Percentiles rank a stretch among this genome's conserved stretches.
These are phyloP conservation scores for Micromonas pusilla DNA, from an alignment of 139 green algal species.

Conservation along the genomic window DNA sequence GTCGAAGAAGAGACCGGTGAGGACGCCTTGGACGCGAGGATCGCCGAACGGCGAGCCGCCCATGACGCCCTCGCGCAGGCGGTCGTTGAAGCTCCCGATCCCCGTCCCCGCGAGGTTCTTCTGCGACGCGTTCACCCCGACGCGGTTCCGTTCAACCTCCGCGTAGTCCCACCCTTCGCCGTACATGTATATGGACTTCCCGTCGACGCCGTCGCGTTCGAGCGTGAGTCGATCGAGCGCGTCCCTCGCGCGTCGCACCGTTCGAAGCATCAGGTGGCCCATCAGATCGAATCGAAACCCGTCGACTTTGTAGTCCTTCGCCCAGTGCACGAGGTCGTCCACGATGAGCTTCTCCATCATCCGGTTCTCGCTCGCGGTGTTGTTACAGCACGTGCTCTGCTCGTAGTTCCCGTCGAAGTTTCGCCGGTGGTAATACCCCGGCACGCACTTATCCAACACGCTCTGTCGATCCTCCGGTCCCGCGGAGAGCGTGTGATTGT, in stretches of 20 bases:
- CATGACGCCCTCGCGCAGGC: constrained; percentile 67
- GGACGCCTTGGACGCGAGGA: constrained; percentile 57
- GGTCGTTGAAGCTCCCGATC: constrained; percentile 82
- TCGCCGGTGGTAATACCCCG: constrained; percentile 80
- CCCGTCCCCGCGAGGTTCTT: constrained; percentile 65
- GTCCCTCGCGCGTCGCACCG: constrained; percentile 52
- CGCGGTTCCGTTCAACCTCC: constrained; percentile 66
- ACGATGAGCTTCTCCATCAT: constrained; percentile 79
- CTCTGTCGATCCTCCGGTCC: constrained; percentile 29
- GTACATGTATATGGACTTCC: constrained; percentile 71
- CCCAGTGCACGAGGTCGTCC: constrained; percentile 82
- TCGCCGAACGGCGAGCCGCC: constrained; percentile 63
- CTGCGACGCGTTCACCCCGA: constrained; percentile 69
- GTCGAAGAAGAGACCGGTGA: constrained; percentile 54
- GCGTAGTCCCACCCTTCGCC: constrained; percentile 88
- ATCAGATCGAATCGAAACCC: constrained; percentile 84
- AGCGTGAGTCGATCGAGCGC: constrained; percentile 35
- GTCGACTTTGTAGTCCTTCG: constrained; percentile 66
- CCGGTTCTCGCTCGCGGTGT: constrained; percentile 77
- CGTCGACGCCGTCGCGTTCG: constrained; percentile 60
- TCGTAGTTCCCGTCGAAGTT: constrained; percentile 54
- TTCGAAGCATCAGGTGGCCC: constrained; percentile 70
- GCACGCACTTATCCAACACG: constrained; percentile 83
- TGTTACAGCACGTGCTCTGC: constrained; percentile 75
- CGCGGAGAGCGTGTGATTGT: constrained; percentile 77